Base-by-base conservation (phyloP, 2,329 filamentous ascomycete genomes). In the Curvularia spicifera region DNA sequence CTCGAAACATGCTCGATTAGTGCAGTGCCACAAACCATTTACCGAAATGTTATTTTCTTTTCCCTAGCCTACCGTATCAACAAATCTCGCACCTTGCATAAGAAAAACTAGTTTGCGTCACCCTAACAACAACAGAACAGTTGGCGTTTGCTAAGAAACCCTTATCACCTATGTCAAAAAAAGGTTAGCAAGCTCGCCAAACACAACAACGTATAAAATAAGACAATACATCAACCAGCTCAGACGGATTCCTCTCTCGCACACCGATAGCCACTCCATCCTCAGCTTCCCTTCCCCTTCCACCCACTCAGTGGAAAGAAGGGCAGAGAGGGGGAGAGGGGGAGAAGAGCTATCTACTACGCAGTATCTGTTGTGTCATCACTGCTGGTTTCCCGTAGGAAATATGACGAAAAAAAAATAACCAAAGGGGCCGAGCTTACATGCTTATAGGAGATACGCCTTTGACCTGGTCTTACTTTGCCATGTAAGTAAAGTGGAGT, bases 311-410 rank as follows among this genome's bases (percentile, higher is more conserved):
- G 22, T 24, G 22, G 28, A 13, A 44, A 20, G 15, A 31, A 10
- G 10, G 28, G 15, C 8, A 20, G 10, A 22, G n/a, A 31, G 9
- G 10, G 29, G 18, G 18, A 28, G 15, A 7, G 13, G 42, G 8
- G 10, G n/a, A 13, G 20, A 9, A 28, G 56, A 52, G 56, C 28
- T 47, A 20, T 56, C 52, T 59, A 40, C 31, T 59, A 43, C 56
- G 42, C 49, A 59, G 56, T 59, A 59, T 59, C 56, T 59, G 53
- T 9, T 33, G 20, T 33, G 44, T 47, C 44, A 47, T 47, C 44
- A 47, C 26, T 28, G 26, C 26, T 28, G 26, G 26, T 28, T 28
- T 28, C 26, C 26, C 8, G 4, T 28, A 8, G 26, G 8, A 28
- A 28, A 28, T 4, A 24, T 24, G 22, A 24, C 22, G 4, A 4